phyloP scores from a whole-genome alignment of 345 rosid species.

The Populus davidiana region DNA sequence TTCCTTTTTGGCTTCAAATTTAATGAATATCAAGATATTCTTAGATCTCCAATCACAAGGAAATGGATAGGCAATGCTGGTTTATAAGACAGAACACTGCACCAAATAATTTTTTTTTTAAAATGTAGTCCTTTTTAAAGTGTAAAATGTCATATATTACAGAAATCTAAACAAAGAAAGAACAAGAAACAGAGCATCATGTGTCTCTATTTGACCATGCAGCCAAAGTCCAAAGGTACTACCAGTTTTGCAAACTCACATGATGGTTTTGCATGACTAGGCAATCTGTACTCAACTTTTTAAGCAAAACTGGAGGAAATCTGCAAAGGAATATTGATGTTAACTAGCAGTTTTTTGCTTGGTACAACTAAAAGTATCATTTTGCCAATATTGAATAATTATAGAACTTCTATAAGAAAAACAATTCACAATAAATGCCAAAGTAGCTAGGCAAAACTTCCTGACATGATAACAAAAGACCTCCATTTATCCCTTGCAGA shows the following conservation, averaged over 20 bases:
- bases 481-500: too few relatives aligned
- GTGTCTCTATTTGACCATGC: background rate
- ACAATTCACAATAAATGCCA: background rate
- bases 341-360: background rate
- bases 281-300: slow-evolving; percentile 63
- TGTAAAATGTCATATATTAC: background rate
- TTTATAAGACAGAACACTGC: background rate
- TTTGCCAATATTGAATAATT: background rate
- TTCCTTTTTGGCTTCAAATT: background rate
- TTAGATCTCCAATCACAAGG: background rate
- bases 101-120: background rate
- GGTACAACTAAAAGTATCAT: background rate
- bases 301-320: slow-evolving; percentile 66
- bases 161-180: background rate
- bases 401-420: background rate
- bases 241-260: slow-evolving; percentile 41
- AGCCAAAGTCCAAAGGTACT: background rate
- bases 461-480: background rate
- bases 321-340: slow-evolving; percentile 31
- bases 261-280: slow-evolving; percentile 90
- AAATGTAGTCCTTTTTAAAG: background rate
- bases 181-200: background rate
- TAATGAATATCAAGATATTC: background rate
- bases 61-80: background rate
- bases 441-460: background rate